Evolutionary conservation across 208 protist species (phyloP).

Genomic region (Phytomonas francai): DNA sequence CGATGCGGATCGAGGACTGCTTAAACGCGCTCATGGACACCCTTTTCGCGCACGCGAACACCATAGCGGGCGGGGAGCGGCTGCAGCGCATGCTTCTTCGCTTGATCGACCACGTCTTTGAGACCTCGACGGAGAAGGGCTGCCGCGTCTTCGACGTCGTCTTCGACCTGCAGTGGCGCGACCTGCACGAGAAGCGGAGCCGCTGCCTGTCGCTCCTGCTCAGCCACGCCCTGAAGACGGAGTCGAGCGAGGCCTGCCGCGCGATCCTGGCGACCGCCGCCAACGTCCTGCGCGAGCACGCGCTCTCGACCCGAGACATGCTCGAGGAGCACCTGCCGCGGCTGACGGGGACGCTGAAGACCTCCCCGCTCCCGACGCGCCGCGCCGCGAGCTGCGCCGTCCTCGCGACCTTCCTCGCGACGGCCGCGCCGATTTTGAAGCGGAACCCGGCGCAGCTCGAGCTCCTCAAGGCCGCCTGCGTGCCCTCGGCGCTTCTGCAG

Average conservation of each 20-base stretch:
- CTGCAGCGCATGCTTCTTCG: constrained; percentile 54
- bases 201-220: constrained; percentile 57
- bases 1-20: constrained; percentile 59
- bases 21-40: constrained; percentile 66
- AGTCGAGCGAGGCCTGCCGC: constrained; percentile 27
- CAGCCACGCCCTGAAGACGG: constrained; percentile 37
- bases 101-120: constrained; percentile 58
- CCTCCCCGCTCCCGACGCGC: constrained; percentile 7
- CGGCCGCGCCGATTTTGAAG: constrained; percentile 47
- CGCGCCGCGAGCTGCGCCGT: constrained; percentile 59
- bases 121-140: constrained; percentile 50
- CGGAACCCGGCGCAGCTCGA: constrained; percentile 67
- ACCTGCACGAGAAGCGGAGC: constrained; percentile 72
- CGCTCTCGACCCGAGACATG: constrained; percentile 60
- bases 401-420: constrained; percentile 55
- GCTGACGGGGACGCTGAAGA: constrained; percentile 21
- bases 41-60: constrained; percentile 52
- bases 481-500: constrained; percentile 35
- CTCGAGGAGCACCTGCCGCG: constrained; percentile 32
- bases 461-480: constrained; percentile 37
- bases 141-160: constrained; percentile 61
- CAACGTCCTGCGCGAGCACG: constrained; percentile 67
- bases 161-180: constrained; percentile 69
- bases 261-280: constrained; percentile 33
- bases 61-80: constrained; percentile 38